Conservation (phyloP, 768 basidiomycete genomes). For the Psilocybe cubensis region DNA sequence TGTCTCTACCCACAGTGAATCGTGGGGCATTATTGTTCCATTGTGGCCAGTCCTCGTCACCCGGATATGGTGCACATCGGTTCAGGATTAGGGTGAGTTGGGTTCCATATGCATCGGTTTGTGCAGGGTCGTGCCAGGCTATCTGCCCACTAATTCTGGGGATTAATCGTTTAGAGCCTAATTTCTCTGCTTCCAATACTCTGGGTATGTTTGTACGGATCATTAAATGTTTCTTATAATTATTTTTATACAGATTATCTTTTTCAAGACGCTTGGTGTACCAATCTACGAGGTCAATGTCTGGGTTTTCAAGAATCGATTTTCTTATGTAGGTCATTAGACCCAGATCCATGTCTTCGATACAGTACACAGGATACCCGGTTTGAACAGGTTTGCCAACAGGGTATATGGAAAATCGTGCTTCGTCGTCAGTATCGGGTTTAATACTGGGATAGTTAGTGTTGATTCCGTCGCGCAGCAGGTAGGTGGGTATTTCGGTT, state of each 20-base stretch:
- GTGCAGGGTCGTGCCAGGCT: not conserved
- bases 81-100: not conserved
- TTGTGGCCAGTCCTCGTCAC: not conserved
- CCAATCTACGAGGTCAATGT: conserved; percentile 1
- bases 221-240: not conserved
- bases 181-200: not conserved
- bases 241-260: not conserved
- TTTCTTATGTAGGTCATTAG: not conserved
- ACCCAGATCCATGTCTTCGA: conserved; percentile 1
- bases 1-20: not conserved
- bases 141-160: not conserved
- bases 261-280: not conserved
- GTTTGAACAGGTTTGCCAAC: not conserved
- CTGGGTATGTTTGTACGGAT: no score
- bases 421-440: not conserved
- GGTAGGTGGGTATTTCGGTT: not conserved
- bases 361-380: no score
- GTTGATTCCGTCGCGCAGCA: not conserved
- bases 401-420: not conserved
- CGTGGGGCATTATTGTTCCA: not conserved
- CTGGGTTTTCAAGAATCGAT: not conserved
- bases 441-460: conserved; percentile 2
- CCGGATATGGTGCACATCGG: not conserved
- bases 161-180: not conserved
- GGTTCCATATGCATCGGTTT: not conserved